Base-by-base conservation (phyloP, 257 asterid genomes). In the Solanum clarkiae region DNA sequence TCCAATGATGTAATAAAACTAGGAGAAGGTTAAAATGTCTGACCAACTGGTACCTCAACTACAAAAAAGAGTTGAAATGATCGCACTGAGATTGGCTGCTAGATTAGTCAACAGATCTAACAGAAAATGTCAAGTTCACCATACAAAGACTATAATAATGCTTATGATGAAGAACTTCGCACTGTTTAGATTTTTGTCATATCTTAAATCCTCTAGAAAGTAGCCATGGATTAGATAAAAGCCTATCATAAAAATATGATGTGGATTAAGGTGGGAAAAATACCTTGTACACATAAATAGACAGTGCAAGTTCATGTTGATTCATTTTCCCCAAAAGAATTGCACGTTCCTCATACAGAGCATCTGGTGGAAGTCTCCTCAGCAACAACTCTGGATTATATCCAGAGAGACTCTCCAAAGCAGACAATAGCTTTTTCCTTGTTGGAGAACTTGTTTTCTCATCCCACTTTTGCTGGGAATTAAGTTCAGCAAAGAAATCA, bases 261-360 rank as follows among this genome's bases (percentile, higher is more conserved):
- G n/a, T 45, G 81, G 44, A 51, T 54, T 51, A 49, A 87, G 75
- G 79, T 47, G 62, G 69, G 51, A 10, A 45, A 85, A 85, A 83
- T 92, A 96, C 99, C 98, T 94, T 95, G 82, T 97, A 98, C 83
- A 95, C 93, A 63, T 97, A 97, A 86, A 95, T 93, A 68, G 99
- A 93, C 84, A 97, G 90, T 57, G 99, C 96, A 90, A 97, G 98
- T 88, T 97, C 99, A 85, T 95, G 97, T 83, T 93, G 98, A 91
- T 95, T 93, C 98, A 97, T 92, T 92, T 93, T 95, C 79, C 99
- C 99, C 88, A 97, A 88, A 86, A 95, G 91, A 88, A 94, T 91
- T 72, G 99, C 98, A 15, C 92, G 98, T 90, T 97, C 99, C 92
- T 95, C 99, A 86, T 90, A 94, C 86, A 97, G 86, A 49, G 98